Evolutionary conservation across 2,329 filamentous ascomycete species (phyloP), one percentile per base, ranked within the genome.

Genomic region (Colletotrichum musicola): DNA sequence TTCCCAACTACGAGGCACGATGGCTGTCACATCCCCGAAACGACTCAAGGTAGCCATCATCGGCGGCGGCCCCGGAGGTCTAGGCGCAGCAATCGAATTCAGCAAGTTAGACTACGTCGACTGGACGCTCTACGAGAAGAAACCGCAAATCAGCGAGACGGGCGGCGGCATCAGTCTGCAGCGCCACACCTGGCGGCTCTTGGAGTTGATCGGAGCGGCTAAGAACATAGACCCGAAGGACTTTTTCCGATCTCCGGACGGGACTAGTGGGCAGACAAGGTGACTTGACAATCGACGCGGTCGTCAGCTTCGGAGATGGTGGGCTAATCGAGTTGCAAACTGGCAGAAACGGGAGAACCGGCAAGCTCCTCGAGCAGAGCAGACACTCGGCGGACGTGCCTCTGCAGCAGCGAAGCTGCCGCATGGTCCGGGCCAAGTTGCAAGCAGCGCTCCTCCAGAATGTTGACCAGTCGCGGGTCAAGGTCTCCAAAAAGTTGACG

Each of bases 381-480:
- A 55, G 53, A 5, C 71, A 77, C 60, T 20, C 73, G 1, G 50
- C 71, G 2, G 70, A 76, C 6, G 73, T 72, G 2, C 74, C 75
- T 1, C 68, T 73, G 4, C 73, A 75, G 35, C 74, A 72, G 27
- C 47, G 71, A 6, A 76, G 75, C 54, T 77, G 75, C 49, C 73
- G 78, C 14, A 73, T 77, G 46, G 64, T 73, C 6, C 73, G 81
- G 18, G 75, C 80, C 4, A 78, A 79, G 62, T 75, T 88, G 3
- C 86, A 89, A 71, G 78, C 79, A 1, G 83, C 85, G 0, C 78
- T 89, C 1, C 75, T 86, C 3, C 77, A 80, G 1, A 78, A 81
- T n/a, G 80, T 88, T 0, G 79, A 82, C 3, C 73, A 77, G 4
- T 81, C 80, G 0, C 76, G 78, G 0, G 80, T 88, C 40, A 78